Conservation (phyloP, 2,329 filamentous ascomycete genomes). For the Aspergillus chevalieri region DNA sequence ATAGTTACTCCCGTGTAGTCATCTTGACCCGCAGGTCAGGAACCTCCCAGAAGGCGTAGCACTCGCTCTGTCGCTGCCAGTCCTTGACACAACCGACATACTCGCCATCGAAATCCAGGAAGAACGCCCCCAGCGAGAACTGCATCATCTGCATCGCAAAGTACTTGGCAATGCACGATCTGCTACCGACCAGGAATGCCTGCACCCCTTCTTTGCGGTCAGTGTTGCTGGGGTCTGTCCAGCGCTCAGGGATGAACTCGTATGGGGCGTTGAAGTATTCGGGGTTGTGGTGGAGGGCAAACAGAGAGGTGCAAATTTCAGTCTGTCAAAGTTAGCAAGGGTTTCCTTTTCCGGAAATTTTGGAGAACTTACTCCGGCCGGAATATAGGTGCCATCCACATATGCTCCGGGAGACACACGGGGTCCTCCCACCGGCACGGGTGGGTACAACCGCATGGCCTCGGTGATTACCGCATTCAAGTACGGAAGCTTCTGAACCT, state of each 20-base stretch:
- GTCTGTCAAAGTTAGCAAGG: constrained; percentile 3
- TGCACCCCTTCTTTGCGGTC: constrained; percentile 19
- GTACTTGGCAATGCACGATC: constrained; percentile 21
- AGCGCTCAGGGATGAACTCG: constrained; percentile 28
- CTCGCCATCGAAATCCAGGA: constrained; percentile 18
- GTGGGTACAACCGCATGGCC: constrained; percentile 25
- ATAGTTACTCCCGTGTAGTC: constrained; percentile 2
- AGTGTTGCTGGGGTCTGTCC: constrained; percentile 19
- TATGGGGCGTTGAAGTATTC: constrained; percentile 24
- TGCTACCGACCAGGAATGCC: constrained; percentile 20
- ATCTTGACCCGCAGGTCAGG: constrained; percentile 17
- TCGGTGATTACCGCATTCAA: constrained; percentile 27
- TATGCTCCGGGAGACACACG: constrained; percentile 20
- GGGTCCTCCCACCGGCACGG: constrained; percentile 22
- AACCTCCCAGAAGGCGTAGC: constrained; percentile 23
- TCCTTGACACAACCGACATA: constrained; percentile 17
- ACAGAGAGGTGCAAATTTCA: constrained; percentile 24
- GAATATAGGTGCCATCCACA: constrained; percentile 17
- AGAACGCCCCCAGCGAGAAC: constrained; percentile 17
- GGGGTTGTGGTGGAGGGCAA: constrained; percentile 26
- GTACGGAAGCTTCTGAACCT: constrained; percentile 18
- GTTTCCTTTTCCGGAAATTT: background rate
- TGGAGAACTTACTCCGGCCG: constrained; percentile 16
- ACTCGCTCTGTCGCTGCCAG: constrained; percentile 18
- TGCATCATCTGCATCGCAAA: constrained; percentile 23